Evolutionary conservation across 1,139 yeast species (phyloP).

Genomic region (Geotrichum fermentans): DNA sequence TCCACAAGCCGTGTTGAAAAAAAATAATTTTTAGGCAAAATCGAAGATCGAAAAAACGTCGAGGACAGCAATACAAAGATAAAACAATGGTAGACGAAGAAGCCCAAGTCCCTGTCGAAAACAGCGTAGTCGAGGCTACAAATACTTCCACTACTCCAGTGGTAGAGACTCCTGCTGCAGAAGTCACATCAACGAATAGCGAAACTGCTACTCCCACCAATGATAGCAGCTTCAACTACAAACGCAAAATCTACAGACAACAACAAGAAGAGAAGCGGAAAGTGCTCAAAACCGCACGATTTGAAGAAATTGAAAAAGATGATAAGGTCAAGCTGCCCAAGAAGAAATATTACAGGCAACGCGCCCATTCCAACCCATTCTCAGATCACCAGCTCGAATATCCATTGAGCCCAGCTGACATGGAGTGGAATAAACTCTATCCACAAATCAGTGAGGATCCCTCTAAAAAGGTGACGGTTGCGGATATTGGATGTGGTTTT

Average conservation of each 20-base stretch:
- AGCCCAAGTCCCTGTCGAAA: not conserved
- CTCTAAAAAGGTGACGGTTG: constrained; percentile 66
- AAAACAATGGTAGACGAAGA: not conserved
- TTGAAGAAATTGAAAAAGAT: constrained; percentile 29
- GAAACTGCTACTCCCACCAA: not conserved
- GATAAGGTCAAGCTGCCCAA: constrained; percentile 35
- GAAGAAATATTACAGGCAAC: constrained; percentile 85
- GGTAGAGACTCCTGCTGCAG: not conserved
- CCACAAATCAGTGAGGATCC: constrained; percentile 45
- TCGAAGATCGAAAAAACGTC: too few species aligned
- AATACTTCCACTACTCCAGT: not conserved
- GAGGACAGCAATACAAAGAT: too few species aligned
- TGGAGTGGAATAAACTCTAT: constrained; percentile 81
- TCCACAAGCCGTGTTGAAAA: constrained; percentile 8
- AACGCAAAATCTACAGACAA: constrained; percentile 39
- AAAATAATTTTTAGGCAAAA: not conserved
- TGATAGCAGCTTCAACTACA: constrained; percentile 22
- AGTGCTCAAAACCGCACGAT: constrained; percentile 34
- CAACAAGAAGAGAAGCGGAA: constrained; percentile 40
- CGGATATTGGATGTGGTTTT: constrained; percentile 97
- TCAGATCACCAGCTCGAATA: constrained; percentile 91
- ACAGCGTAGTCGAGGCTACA: not conserved
- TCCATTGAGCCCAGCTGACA: constrained; percentile 69
- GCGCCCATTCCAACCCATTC: constrained; percentile 97
- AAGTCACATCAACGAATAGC: not conserved